These are phyloP conservation scores for Edaphochlamys debaryana DNA, from an alignment of 139 green algal species.

Conservation along the genomic window DNA sequence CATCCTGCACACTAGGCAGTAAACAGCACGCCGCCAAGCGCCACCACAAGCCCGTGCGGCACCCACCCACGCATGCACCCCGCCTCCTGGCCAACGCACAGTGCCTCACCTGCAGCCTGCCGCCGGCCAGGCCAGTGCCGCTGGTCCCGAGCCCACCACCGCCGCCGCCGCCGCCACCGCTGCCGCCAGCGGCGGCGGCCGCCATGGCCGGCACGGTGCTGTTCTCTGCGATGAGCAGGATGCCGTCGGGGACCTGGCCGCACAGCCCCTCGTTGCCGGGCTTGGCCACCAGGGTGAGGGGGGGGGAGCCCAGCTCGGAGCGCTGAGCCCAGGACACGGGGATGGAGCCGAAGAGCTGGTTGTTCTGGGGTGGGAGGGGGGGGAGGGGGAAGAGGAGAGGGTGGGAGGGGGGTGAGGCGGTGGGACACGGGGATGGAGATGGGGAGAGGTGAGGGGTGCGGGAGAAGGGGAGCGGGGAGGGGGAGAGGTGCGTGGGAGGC, in stretches of 20 bases:
- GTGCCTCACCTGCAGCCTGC: too few relatives aligned
- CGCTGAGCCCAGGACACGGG: conserved; percentile 27
- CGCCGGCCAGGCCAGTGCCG: too few relatives aligned
- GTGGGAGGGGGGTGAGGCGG: neutral
- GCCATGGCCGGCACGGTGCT: neutral
- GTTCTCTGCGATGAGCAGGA: neutral
- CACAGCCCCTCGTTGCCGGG: conserved; percentile 39
- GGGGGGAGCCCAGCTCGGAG: neutral
- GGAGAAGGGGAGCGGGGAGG: too few relatives aligned
- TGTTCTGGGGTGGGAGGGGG: neutral
- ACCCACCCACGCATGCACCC: too few relatives aligned
- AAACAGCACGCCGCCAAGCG: too few relatives aligned
- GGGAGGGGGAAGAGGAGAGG: too few relatives aligned
- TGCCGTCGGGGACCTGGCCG: conserved; percentile 1
- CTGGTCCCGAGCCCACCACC: neutral
- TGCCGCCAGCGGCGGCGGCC: neutral
- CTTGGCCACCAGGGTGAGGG: conserved; percentile 9
- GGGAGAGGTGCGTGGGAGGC: too few relatives aligned
- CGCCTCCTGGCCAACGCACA: too few relatives aligned
- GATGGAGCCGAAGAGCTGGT: conserved; percentile 22
- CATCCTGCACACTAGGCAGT: too few relatives aligned
- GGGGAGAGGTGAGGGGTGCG: too few relatives aligned
- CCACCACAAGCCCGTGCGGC: too few relatives aligned
- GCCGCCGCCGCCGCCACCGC: neutral
- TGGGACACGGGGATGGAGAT: too few relatives aligned